Conservation (phyloP, 768 basidiomycete species). For the Rhizopogon sp. region DNA sequence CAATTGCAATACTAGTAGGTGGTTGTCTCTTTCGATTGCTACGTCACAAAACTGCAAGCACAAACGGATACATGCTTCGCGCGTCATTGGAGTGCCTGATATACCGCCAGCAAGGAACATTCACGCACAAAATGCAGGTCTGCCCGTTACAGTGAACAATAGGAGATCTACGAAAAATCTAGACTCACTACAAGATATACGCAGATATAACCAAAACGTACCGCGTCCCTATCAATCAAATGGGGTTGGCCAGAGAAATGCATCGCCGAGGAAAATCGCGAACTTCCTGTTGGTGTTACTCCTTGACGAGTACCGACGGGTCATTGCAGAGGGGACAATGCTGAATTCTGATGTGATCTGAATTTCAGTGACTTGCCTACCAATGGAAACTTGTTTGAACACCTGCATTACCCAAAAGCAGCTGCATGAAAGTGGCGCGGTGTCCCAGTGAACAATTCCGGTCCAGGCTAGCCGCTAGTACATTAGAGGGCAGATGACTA, state of each 20-base stretch:
- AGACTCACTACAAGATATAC: background rate
- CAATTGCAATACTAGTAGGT: background rate
- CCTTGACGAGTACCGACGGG: too few species aligned
- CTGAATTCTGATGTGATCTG: too few species aligned
- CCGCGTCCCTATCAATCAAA: background rate
- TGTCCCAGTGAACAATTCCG: background rate
- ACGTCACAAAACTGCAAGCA: background rate
- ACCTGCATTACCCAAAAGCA: background rate
- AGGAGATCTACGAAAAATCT: background rate
- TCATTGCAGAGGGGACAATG: background rate
- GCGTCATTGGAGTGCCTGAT: too few species aligned
- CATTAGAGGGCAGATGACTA: background rate
- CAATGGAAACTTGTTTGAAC: background rate
- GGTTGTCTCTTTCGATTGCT: background rate
- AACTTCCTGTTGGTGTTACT: background rate
- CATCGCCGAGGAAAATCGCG: background rate
- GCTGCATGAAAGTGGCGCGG: background rate
- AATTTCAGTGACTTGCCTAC: background rate
- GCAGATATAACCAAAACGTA: background rate
- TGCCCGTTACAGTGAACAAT: background rate
- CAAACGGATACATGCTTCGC: too few species aligned
- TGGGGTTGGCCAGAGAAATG: too few species aligned
- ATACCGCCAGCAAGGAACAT: background rate
- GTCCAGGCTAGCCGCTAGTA: background rate
- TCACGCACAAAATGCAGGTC: background rate